Conservation (phyloP, 352 stramenopile species). For the Phytophthora sp. region DNA sequence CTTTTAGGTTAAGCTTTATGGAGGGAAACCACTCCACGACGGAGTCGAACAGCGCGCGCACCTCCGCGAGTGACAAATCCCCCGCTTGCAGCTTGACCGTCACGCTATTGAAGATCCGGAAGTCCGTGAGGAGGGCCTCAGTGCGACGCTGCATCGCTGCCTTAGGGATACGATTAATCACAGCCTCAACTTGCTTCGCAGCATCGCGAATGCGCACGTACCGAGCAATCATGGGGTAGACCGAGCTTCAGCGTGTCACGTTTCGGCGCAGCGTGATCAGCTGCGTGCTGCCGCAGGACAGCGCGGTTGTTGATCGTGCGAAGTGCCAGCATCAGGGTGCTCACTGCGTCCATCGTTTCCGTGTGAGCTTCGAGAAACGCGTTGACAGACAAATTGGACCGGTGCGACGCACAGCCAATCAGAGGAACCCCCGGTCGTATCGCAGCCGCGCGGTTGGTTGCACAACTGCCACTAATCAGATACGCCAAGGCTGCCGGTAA, state of each 20-base stretch:
- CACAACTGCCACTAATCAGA: slow-evolving; percentile 1
- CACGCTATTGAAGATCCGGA: slow-evolving; percentile 16
- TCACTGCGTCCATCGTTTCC: background rate
- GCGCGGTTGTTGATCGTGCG: no score
- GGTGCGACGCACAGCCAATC: slow-evolving; percentile 7
- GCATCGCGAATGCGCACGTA: slow-evolving; percentile 16
- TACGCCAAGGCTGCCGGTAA: background rate
- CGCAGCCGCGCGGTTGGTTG: background rate
- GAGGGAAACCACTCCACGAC: background rate
- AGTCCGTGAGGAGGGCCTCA: slow-evolving; percentile 4
- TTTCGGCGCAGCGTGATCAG: background rate
- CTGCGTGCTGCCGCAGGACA: background rate
- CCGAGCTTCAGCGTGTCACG: slow-evolving; percentile 3
- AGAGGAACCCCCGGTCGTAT: background rate
- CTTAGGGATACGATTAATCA: slow-evolving; percentile 11
- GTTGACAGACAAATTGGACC: slow-evolving; percentile 14
- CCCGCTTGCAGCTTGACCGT: background rate
- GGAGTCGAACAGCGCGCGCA: slow-evolving; percentile 4
- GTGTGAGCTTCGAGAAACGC: background rate
- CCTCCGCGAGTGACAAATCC: slow-evolving; percentile 7
- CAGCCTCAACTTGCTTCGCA: slow-evolving; percentile 5
- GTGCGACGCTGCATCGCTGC: slow-evolving; percentile 2
- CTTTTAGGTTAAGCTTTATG: background rate
- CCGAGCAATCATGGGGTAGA: slow-evolving; percentile 4
- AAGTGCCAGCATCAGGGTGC: slow-evolving; percentile 1